phyloP scores from a whole-genome alignment of 2,329 filamentous ascomycete genomes.

The Cordyceps fumosorosea region DNA sequence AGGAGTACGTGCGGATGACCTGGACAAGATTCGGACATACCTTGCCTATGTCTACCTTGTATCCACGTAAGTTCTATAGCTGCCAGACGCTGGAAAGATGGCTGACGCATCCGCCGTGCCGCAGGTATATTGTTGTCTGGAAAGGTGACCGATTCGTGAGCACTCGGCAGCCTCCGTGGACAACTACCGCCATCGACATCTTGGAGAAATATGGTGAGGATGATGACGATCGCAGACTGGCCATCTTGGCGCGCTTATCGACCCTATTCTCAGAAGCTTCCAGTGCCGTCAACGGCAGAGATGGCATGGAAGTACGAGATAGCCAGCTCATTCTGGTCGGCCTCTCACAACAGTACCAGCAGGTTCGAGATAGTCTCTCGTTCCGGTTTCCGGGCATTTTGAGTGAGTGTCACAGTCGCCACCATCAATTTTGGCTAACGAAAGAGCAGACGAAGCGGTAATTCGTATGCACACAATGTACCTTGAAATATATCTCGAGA shows the following conservation, averaged over 20 bases:
- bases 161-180: constrained; percentile 1
- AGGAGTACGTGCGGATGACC: not conserved
- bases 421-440: not conserved
- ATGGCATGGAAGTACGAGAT: not conserved
- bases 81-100: not conserved
- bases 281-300: not conserved
- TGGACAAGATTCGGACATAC: constrained; percentile 5
- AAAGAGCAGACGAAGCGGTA: not conserved
- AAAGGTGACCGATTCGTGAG: not conserved
- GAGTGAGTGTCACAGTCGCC: not conserved
- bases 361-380: not conserved
- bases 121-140: constrained; percentile 8
- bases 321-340: constrained; percentile 2
- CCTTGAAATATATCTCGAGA: constrained; percentile 14
- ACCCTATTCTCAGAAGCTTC: not conserved
- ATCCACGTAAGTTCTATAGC: not conserved
- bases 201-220: not conserved
- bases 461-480: constrained; percentile 11
- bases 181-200: constrained; percentile 1
- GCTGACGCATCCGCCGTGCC: not conserved
- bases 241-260: constrained; percentile 1
- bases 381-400: not conserved
- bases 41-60: constrained; percentile 9
- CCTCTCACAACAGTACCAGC: constrained; percentile 1
- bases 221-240: constrained; percentile 1